phyloP scores from a whole-genome alignment of 352 stramenopile genomes.

The Pythium grandisporangium region DNA sequence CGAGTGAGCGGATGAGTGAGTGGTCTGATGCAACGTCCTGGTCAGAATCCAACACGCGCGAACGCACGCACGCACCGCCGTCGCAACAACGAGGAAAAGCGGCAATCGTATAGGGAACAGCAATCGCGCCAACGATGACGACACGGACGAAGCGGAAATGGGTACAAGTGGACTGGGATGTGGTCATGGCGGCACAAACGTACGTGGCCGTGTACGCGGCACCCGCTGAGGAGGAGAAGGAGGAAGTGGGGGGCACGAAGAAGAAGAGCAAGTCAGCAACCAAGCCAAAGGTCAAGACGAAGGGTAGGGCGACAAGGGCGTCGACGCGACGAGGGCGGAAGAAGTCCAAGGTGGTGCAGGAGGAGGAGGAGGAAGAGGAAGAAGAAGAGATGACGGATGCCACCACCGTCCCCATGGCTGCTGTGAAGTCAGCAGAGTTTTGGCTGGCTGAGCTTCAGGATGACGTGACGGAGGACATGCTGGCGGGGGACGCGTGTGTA shows the following conservation, averaged over 20 bases:
- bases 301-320: not conserved
- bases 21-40: no score
- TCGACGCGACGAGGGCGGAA: no score
- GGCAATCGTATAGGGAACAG: no score
- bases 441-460: slow-evolving; percentile 12
- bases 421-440: slow-evolving; percentile 1
- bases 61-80: no score
- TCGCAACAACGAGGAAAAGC: no score
- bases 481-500: not conserved
- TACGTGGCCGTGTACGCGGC: slow-evolving; percentile 4
- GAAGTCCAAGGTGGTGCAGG: not conserved
- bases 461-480: slow-evolving; percentile 13
- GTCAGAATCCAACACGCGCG: no score
- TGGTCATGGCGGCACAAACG: slow-evolving; percentile 1
- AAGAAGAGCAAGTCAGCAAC: not conserved
- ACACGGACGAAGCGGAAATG: slow-evolving; percentile 7
- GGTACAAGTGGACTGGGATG: slow-evolving; percentile 1
- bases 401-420: not conserved
- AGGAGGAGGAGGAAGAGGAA: not conserved
- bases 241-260: not conserved
- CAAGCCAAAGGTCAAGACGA: not conserved
- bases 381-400: not conserved
- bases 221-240: not conserved
- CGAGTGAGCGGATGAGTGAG: no score
- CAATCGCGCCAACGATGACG: no score